phyloP scores from a whole-genome alignment of 148 eudicot genomes.

The Rhododendron griersonianum region DNA sequence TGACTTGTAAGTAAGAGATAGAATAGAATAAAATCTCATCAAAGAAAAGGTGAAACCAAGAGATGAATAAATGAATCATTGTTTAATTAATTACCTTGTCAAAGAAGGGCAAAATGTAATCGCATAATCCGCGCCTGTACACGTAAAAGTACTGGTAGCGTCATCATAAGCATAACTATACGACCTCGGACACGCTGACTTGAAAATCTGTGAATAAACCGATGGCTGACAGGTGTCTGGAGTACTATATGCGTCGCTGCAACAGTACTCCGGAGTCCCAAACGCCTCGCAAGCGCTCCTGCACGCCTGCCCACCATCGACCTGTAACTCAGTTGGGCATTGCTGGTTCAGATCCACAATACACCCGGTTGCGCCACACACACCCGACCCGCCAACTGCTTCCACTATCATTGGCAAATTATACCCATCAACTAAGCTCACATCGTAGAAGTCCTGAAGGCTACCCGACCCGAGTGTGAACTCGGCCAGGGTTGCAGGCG shows the following conservation, averaged over 20 bases:
- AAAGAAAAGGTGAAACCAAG: background rate
- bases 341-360: slow-evolving; percentile 39
- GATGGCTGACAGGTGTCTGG: slow-evolving; percentile 54
- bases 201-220: slow-evolving; percentile 51
- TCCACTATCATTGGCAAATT: slow-evolving; percentile 50
- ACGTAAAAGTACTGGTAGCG: slow-evolving; percentile 64
- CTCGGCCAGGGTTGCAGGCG: slow-evolving; percentile 66
- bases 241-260: slow-evolving; percentile 44
- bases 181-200: slow-evolving; percentile 55
- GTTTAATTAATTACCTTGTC: slow-evolving; percentile 22
- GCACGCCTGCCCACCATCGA: slow-evolving; percentile 47
- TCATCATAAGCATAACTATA: slow-evolving; percentile 78
- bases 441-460: slow-evolving; percentile 53
- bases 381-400: slow-evolving; percentile 43
- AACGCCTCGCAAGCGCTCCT: slow-evolving; percentile 72
- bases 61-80: background rate
- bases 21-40: background rate
- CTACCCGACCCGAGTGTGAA: slow-evolving; percentile 45
- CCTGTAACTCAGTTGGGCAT: slow-evolving; percentile 54
- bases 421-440: slow-evolving; percentile 73
- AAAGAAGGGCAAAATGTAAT: slow-evolving; percentile 57
- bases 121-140: slow-evolving; percentile 47
- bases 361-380: slow-evolving; percentile 54
- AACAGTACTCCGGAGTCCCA: slow-evolving; percentile 54
- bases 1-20: background rate